Evolutionary conservation across 495 filamentous ascomycete species (phyloP).

Genomic region (Lasiosphaeria miniovina): DNA sequence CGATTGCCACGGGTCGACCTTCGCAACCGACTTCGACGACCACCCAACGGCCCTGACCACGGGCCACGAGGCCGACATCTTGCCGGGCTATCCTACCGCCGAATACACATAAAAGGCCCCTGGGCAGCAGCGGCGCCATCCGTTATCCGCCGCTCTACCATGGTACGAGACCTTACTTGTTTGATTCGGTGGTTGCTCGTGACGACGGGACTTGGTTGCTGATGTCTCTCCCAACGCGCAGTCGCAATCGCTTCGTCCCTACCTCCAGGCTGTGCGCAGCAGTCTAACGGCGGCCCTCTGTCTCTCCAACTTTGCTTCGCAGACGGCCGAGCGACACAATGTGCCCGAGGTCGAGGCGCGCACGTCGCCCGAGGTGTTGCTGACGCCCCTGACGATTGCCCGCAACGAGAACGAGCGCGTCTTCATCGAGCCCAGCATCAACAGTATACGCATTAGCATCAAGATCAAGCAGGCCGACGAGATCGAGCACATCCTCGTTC

Average conservation of each 20-base stretch:
- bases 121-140: no score
- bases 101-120: neutral
- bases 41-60: neutral
- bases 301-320: conserved; percentile 95
- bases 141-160: no score
- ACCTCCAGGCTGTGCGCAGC: conserved; percentile 93
- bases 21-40: neutral
- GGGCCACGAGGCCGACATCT: no score
- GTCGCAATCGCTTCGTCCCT: conserved; percentile 98
- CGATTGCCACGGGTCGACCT: neutral
- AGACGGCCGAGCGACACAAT: conserved; percentile 93
- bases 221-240: conserved; percentile 27
- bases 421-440: conserved; percentile 90
- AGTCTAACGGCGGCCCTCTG: conserved; percentile 91
- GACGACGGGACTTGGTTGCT: no score
- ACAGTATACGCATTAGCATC: conserved; percentile 92
- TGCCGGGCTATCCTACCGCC: no score
- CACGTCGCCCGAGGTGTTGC: conserved; percentile 88
- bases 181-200: no score
- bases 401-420: conserved; percentile 95
- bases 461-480: conserved; percentile 99
- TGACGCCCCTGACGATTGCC: conserved; percentile 83
- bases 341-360: conserved; percentile 95
- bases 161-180: no score
- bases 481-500: conserved; percentile 94